Conservation (phyloP, 2,329 filamentous ascomycete species). For the Shiraia bambusicola region DNA sequence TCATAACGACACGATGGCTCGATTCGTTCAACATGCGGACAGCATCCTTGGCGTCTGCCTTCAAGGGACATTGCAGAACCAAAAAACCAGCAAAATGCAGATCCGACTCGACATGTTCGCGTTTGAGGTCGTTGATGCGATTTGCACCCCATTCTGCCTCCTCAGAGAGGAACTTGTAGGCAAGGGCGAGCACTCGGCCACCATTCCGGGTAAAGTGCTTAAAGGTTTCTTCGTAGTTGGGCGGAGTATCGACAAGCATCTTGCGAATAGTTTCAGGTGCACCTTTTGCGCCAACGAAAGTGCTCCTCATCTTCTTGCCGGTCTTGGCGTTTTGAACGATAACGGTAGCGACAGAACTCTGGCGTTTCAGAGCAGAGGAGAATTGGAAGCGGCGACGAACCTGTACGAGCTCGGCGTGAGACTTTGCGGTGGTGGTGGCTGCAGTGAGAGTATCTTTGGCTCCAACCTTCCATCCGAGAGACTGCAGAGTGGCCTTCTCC, state of each 20-base stretch:
- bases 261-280: conserved; percentile 95
- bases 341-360: conserved; percentile 89
- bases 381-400: conserved; percentile 98
- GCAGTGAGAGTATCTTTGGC: conserved; percentile 80
- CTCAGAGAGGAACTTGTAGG: conserved; percentile 84
- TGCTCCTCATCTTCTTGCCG: conserved; percentile 75
- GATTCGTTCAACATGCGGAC: conserved; percentile 98
- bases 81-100: conserved; percentile 92
- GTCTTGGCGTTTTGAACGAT: conserved; percentile 69
- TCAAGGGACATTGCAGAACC: conserved; percentile 91
- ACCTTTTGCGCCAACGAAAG: conserved; percentile 94
- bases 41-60: conserved; percentile 91
- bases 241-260: conserved; percentile 80
- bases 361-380: conserved; percentile 91
- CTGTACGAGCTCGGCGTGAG: conserved; percentile 73
- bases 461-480: conserved; percentile 90
- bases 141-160: conserved; percentile 79
- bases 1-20: conserved; percentile 98
- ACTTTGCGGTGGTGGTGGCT: conserved; percentile 58
- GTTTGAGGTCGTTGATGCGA: conserved; percentile 90
- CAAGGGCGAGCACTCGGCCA: conserved; percentile 88
- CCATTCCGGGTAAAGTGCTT: conserved; percentile 97
- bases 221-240: conserved; percentile 94
- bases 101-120: conserved; percentile 84
- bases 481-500: conserved; percentile 92